Base-by-base conservation (phyloP, 2,329 filamentous ascomycete genomes). In the Claviceps arundinis region DNA sequence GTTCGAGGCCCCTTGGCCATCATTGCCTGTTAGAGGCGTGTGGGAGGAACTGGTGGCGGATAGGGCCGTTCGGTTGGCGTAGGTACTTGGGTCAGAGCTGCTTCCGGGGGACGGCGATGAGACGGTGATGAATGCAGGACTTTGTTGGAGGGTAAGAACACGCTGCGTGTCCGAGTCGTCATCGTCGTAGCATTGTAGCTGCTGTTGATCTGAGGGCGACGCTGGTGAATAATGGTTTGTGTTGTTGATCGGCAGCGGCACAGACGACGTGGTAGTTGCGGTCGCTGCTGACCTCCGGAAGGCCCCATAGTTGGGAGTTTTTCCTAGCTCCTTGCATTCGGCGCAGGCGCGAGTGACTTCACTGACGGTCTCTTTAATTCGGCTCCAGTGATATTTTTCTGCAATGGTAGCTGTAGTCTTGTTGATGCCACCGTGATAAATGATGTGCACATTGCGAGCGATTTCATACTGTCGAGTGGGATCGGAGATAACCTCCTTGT, bases 321-420 rank as follows among this genome's bases (percentile, higher is more conserved):
- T 87, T 55, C 81, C 77, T 40, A 80, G 72, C 61, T 95, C 89
- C 69, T 91, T 95, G 72, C 91, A 97, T 64, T 95, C 84, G 7
- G 78, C 71, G 68, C 93, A 98, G 61, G 93, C 91, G 60, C 87
- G 85, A 68, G 97, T 95, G 60, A 95, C 90, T 65, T 91, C 84
- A 65, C 86, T 93, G 56, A 96, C 93, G 1, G 91, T 97, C 69
- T 96, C 90, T 67, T 97, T 98, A 72, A 97, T 97, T 55, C 91
- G 81, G 47, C 94, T 90, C 93, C 93, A 98, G 70, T 97, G 93
- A 65, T 91, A 96, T 63, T 85, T 86, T 64, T 96, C 88, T 11
- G 91, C 89, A 61, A 98, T 95, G 19, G 83, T 85, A 19, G 91
- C 90, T 1, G 91, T 97, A 0, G 91, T 97, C 73, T 96, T 96